Evolutionary conservation across 768 basidiomycete species (phyloP), one percentile per base, ranked within the genome.

Genomic region (Amyloporia xantha): DNA sequence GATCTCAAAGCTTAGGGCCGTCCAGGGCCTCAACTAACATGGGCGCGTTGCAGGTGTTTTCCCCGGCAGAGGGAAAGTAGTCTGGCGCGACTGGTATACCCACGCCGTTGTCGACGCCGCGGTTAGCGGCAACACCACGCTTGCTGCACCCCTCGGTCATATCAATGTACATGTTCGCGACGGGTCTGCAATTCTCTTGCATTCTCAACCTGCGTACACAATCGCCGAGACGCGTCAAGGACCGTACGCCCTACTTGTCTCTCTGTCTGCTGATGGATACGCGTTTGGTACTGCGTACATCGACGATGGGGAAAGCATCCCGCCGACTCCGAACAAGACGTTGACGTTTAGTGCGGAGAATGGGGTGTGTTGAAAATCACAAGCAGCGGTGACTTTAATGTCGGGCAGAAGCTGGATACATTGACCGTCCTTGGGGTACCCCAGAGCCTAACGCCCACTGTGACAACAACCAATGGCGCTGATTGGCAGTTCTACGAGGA

Each of bases 71-170:
- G 78, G 79, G 15, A 62, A 61, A 15, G 74, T 78, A 3, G 64
- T 72, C 47, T 88, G 84, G 84, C 75, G 84, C 36, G 84, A 87
- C 61, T 86, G 82, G 82, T 86, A 81, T 63, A 84, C 79, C 0
- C 82, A 85, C 55, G 72, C 75, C 10, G 70, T 69, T 35, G 71
- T 82, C 23, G 64, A 81, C 17, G 64, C 71, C 11, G 62, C 64
- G 1, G 30, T 64, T 2, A 73, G 74, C 27, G 62, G 57, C 25
- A 71, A 72, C 50, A 76, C 74, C 0, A 78, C 78, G 2, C 68
- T 89, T 36, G 59, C 69, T 17, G 83, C 84, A 2, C 86, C 86
- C 2, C 76, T 91, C 2, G 74, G 81, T 13, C 81, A 86, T 57
- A 88, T 91, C 63, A 81, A 81, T 50, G 79, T 89, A 19, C 85